phyloP scores from a whole-genome alignment of 2,329 filamentous ascomycete genomes.

The Phaeoacremonium minimum region DNA sequence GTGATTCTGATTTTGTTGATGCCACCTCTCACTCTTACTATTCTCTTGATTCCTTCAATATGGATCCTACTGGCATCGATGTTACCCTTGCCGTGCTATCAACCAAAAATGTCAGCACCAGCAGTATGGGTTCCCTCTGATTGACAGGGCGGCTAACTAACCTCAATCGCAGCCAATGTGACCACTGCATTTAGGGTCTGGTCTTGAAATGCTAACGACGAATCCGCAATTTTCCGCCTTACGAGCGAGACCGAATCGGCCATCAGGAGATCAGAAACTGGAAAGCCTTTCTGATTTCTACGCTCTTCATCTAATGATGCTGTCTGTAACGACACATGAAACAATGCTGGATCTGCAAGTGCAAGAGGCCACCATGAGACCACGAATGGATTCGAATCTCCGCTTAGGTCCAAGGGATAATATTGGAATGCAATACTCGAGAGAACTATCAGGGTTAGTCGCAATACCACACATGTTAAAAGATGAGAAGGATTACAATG shows the following conservation, averaged over 20 bases:
- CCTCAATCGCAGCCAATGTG: slow-evolving; percentile 54
- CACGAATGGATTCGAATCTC: slow-evolving; percentile 52
- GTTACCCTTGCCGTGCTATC: slow-evolving; percentile 50
- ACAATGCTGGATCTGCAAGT: slow-evolving; percentile 49
- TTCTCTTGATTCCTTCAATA: slow-evolving; percentile 41
- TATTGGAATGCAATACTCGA: slow-evolving; percentile 56
- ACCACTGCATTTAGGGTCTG: slow-evolving; percentile 54
- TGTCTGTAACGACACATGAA: slow-evolving; percentile 56
- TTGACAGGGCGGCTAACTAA: too few species aligned
- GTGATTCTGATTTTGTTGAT: slow-evolving; percentile 40
- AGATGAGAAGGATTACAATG: slow-evolving; percentile 34
- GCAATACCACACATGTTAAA: not conserved
- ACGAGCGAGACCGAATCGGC: slow-evolving; percentile 49
- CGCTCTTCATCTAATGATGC: slow-evolving; percentile 52
- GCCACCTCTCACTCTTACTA: slow-evolving; percentile 46
- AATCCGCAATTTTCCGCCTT: slow-evolving; percentile 41
- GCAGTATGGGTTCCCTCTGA: too few species aligned
- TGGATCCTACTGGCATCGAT: slow-evolving; percentile 37
- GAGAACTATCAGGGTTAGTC: slow-evolving; percentile 35
- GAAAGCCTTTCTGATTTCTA: slow-evolving; percentile 46
- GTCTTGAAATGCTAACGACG: slow-evolving; percentile 42
- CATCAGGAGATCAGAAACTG: slow-evolving; percentile 51
- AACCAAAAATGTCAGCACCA: too few species aligned
- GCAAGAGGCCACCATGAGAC: slow-evolving; percentile 58
- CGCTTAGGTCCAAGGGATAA: slow-evolving; percentile 50